A percentile compares a stretch with the other conserved stretches of the same genome.
These are phyloP conservation scores for Gossypium aridum DNA, from an alignment of 441 rosid genomes.

Conservation along the genomic window DNA sequence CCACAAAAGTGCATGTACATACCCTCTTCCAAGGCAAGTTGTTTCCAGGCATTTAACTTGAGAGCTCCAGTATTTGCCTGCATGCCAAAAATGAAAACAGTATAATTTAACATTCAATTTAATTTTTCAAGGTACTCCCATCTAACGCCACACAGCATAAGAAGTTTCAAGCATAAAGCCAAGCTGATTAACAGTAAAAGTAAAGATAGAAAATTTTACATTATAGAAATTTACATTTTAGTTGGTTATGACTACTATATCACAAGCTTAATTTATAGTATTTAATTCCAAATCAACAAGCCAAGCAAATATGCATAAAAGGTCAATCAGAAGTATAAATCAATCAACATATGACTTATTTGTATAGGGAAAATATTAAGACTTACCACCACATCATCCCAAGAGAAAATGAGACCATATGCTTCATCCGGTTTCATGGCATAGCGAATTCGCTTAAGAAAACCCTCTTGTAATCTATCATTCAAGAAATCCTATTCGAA, in stretches of 20 bases:
- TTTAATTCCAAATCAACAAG: not conserved
- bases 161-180: not conserved
- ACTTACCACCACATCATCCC: slow-evolving; percentile 95
- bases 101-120: slow-evolving; percentile 4
- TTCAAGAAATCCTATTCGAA: slow-evolving; percentile 73
- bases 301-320: slow-evolving; percentile 6
- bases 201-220: not conserved
- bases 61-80: slow-evolving; percentile 75
- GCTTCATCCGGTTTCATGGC: slow-evolving; percentile 99
- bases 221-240: not conserved
- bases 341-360: not conserved
- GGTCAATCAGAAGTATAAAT: not conserved
- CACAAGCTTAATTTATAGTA: not conserved
- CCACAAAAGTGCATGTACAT: slow-evolving; percentile 1
- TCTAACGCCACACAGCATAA: not conserved
- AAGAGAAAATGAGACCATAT: slow-evolving; percentile 90
- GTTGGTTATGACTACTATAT: not conserved
- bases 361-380: slow-evolving; percentile 1
- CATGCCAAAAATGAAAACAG: slow-evolving; percentile 12
- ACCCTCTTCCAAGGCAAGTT: slow-evolving; percentile 91
- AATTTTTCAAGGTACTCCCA: not conserved
- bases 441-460: slow-evolving; percentile 85
- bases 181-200: not conserved
- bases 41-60: slow-evolving; percentile 87
- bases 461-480: slow-evolving; percentile 88